Conservation (phyloP, 1,284 basidiomycete genomes). For the Cryptococcus sp. region DNA sequence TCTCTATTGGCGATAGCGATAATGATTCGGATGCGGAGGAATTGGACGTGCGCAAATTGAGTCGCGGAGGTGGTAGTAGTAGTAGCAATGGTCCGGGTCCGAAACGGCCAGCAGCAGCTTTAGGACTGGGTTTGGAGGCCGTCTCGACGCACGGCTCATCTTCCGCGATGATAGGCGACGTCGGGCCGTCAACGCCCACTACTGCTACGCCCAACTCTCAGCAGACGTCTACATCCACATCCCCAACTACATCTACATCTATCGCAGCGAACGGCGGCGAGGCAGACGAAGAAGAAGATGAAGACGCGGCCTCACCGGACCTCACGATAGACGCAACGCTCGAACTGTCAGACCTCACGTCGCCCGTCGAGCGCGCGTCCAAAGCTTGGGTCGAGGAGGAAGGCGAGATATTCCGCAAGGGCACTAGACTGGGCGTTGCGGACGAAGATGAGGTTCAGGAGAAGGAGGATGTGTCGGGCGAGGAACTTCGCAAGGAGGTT, state of each 20-base stretch:
- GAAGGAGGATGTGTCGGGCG: constrained; percentile 64
- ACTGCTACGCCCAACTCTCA: background rate
- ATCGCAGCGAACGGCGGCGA: background rate
- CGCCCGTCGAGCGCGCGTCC: constrained; percentile 54
- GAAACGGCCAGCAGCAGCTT: background rate
- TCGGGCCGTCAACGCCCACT: background rate
- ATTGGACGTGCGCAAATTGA: constrained; percentile 30
- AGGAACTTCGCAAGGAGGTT: constrained; percentile 79
- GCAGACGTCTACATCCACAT: no score
- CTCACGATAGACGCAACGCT: background rate
- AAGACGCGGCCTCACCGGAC: constrained; percentile 2
- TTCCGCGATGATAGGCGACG: background rate
- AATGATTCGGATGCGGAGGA: constrained; percentile 65
- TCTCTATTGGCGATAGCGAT: constrained; percentile 63
- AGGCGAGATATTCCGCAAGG: constrained; percentile 89
- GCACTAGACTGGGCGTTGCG: constrained; percentile 76
- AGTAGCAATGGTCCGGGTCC: background rate
- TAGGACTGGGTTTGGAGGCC: background rate
- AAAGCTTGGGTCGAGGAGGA: constrained; percentile 81
- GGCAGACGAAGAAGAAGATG: constrained; percentile 1
- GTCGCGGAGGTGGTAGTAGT: background rate
- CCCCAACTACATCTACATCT: no score
- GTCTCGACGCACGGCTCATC: background rate
- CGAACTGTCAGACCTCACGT: constrained; percentile 15
- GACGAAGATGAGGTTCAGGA: constrained; percentile 66